phyloP scores from a whole-genome alignment of 2,329 filamentous ascomycete species.

The Sporothrix pallida region DNA sequence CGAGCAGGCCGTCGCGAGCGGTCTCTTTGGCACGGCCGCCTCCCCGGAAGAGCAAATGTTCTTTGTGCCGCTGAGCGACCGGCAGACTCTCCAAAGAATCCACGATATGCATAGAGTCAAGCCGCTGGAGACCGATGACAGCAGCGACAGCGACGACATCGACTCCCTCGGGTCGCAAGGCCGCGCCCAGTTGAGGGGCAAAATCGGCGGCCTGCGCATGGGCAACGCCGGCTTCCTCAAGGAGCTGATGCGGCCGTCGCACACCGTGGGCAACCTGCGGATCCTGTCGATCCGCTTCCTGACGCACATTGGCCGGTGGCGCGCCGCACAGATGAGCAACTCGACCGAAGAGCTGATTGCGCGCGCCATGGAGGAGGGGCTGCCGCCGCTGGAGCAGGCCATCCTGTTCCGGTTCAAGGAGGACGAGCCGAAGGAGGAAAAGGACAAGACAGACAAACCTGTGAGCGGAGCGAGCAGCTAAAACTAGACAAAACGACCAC shows the following conservation, averaged over 20 bases:
- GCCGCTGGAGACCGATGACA: background rate
- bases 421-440: background rate
- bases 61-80: slow-evolving; percentile 31
- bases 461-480: background rate
- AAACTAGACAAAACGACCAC: no score
- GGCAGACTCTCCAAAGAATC: slow-evolving; percentile 22
- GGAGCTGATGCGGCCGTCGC: slow-evolving; percentile 21
- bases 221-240: slow-evolving; percentile 32
- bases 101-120: background rate
- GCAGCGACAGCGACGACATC: background rate
- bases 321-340: background rate
- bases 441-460: no score
- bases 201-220: slow-evolving; percentile 26
- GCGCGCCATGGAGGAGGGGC: slow-evolving; percentile 5
- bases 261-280: slow-evolving; percentile 12
- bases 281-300: slow-evolving; percentile 29
- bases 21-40: slow-evolving; percentile 31
- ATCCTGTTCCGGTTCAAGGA: slow-evolving; percentile 33
- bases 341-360: background rate
- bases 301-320: background rate
- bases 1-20: slow-evolving; percentile 29
- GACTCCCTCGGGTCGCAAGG: background rate
- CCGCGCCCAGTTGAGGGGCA: background rate
- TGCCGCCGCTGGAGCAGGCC: slow-evolving; percentile 32
- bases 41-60: slow-evolving; percentile 28